Evolutionary conservation across 305 asterid genomes (phyloP).

Genomic region (Solanum hybrid): DNA sequence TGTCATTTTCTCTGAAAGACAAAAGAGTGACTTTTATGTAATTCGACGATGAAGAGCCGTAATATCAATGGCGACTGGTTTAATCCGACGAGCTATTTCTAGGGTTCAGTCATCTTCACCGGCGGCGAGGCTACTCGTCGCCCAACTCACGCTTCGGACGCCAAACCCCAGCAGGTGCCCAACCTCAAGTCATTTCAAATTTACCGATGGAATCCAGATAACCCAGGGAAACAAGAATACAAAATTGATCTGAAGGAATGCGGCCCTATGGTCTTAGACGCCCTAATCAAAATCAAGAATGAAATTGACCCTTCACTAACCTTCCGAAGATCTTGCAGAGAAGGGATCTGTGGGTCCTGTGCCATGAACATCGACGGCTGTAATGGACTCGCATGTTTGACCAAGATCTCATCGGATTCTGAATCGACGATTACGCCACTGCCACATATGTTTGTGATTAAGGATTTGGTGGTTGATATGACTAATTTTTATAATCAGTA

Average conservation of each 20-base stretch:
- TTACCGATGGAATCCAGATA: background rate
- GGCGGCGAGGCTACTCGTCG: constrained; percentile 9
- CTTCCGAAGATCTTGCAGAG: constrained; percentile 91
- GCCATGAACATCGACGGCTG: constrained; percentile 88
- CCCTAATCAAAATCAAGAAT: constrained; percentile 82
- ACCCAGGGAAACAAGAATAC: background rate
- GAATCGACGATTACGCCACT: constrained; percentile 57
- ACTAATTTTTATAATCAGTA: constrained; percentile 84
- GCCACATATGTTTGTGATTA: constrained; percentile 90
- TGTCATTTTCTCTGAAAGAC: background rate
- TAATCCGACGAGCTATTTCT: constrained; percentile 28
- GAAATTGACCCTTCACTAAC: constrained; percentile 80
- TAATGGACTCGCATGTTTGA: constrained; percentile 75
- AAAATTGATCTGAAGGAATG: constrained; percentile 25
- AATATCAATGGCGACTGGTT: constrained; percentile 25
- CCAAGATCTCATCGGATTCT: constrained; percentile 44
- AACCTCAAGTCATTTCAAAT: constrained; percentile 19
- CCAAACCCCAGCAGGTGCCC: constrained; percentile 19
- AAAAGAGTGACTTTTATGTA: background rate
- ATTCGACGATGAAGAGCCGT: background rate
- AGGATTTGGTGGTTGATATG: constrained; percentile 93
- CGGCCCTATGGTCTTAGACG: constrained; percentile 84
- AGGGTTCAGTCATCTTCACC: constrained; percentile 14
- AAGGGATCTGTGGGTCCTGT: constrained; percentile 96
- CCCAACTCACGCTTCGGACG: constrained; percentile 47